phyloP scores from a whole-genome alignment of 306 rosid genomes.

The Fragaria vesca region DNA sequence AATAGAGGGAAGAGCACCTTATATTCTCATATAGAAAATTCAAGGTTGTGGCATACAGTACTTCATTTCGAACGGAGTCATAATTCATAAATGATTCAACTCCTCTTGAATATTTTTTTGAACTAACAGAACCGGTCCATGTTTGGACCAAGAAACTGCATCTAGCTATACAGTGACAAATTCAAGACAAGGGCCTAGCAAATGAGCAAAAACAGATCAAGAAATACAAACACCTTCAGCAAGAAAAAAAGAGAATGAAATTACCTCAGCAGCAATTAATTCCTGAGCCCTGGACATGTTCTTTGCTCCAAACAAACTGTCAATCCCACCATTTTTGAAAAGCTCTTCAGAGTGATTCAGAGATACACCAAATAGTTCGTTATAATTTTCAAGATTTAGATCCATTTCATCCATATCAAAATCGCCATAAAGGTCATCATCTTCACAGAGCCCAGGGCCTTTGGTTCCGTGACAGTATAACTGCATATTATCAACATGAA shows the following conservation, averaged over 20 bases:
- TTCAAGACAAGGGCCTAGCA: not conserved
- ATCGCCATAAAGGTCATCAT: conserved; percentile 58
- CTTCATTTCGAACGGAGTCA: not conserved
- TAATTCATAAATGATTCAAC: not conserved
- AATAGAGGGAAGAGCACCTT: not conserved
- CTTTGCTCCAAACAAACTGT: conserved; percentile 75
- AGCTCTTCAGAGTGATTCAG: conserved; percentile 81
- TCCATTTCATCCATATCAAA: conserved; percentile 85
- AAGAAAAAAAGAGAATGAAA: conserved; percentile 11
- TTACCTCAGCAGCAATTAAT: conserved; percentile 76
- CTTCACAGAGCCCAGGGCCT: conserved; percentile 44
- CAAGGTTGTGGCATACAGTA: not conserved
- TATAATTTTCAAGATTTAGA: conserved; percentile 79
- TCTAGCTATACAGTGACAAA: not conserved
- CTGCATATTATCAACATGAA: conserved; percentile 49
- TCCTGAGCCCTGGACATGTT: conserved; percentile 64
- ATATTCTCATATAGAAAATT: not conserved
- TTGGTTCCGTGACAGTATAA: conserved; percentile 48
- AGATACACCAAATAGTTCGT: conserved; percentile 81
- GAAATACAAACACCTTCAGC: not conserved
- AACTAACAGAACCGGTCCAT: not conserved
- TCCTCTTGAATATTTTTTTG: not conserved
- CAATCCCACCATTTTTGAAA: conserved; percentile 87
- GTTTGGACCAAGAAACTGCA: not conserved
- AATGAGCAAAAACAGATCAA: conserved; percentile 14